Conservation (phyloP, 768 basidiomycete genomes). For the Russula brevipes region DNA sequence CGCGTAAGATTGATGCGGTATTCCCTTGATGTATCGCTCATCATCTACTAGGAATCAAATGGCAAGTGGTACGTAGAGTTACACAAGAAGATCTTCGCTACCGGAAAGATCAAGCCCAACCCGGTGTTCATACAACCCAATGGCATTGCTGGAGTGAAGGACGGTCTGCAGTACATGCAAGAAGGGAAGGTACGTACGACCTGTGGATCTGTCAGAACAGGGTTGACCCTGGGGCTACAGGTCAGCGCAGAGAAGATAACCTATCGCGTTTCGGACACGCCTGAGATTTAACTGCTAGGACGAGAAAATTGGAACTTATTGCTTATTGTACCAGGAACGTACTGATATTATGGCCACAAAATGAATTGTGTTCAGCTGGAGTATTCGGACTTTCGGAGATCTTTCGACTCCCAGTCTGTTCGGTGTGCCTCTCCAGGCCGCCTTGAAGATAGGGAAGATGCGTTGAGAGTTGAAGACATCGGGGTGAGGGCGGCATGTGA, state of each 20-base stretch:
- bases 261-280: slow-evolving; percentile 26
- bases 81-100: slow-evolving; percentile 25
- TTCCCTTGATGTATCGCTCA: background rate
- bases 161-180: slow-evolving; percentile 30
- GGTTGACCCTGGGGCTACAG: background rate
- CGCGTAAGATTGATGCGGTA: background rate
- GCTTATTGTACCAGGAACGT: too few relatives aligned
- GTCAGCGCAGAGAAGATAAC: slow-evolving; percentile 32
- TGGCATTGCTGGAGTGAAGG: slow-evolving; percentile 28
- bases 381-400: too few relatives aligned
- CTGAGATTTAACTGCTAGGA: background rate
- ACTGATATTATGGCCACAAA: too few relatives aligned
- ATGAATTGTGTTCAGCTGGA: too few relatives aligned
- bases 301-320: too few relatives aligned
- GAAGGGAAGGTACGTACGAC: slow-evolving; percentile 27
- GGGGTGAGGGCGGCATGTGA: too few relatives aligned
- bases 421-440: too few relatives aligned
- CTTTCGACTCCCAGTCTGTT: too few relatives aligned
- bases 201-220: background rate
- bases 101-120: slow-evolving; percentile 28
- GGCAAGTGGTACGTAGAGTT: slow-evolving; percentile 26
- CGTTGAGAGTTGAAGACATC: too few relatives aligned
- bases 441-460: too few relatives aligned
- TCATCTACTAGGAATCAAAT: slow-evolving; percentile 19
- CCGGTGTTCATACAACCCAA: slow-evolving; percentile 27